Percentiles rank a stretch among this genome's conserved stretches.
Evolutionary conservation across 1,284 basidiomycete species (phyloP).

Genomic region (Wallemia hederae): DNA sequence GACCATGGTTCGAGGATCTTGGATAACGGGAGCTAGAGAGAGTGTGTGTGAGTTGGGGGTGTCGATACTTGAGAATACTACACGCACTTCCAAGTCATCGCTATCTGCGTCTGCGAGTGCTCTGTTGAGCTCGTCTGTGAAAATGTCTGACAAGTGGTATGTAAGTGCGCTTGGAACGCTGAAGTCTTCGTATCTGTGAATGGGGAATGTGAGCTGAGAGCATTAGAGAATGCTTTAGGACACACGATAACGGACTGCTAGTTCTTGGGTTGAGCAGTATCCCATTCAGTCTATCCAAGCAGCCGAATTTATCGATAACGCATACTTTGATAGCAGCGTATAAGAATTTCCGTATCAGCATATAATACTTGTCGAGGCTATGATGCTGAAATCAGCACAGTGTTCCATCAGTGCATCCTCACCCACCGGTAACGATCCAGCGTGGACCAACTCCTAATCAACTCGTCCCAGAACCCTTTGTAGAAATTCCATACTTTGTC

Average conservation of each 20-base stretch:
- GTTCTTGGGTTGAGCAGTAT: conserved; percentile 19
- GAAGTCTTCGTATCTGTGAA: conserved; percentile 33
- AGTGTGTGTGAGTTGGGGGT: conserved; percentile 2
- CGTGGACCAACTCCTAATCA: conserved; percentile 67
- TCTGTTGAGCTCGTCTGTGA: conserved; percentile 67
- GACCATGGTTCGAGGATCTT: conserved; percentile 14
- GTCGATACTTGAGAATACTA: background rate
- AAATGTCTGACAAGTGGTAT: conserved; percentile 70
- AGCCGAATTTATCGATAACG: conserved; percentile 40
- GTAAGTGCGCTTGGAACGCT: conserved; percentile 47
- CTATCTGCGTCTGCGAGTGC: conserved; percentile 18
- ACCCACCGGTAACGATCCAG: conserved; percentile 59
- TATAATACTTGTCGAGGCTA: conserved; percentile 88
- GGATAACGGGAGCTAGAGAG: conserved; percentile 10
- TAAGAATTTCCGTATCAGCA: conserved; percentile 67
- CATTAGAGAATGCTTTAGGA: conserved; percentile 4
- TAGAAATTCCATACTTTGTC: conserved; percentile 35
- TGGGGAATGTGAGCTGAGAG: conserved; percentile 2
- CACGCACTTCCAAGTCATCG: conserved; percentile 10
- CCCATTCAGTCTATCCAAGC: conserved; percentile 33
- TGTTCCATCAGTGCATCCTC: conserved; percentile 7
- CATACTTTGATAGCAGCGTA: conserved; percentile 60
- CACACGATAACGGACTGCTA: conserved; percentile 39
- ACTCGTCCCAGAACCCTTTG: conserved; percentile 65
- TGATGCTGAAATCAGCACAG: background rate